phyloP scores from a whole-genome alignment of 1,284 basidiomycete genomes.

The Boletus albobrunnescens region DNA sequence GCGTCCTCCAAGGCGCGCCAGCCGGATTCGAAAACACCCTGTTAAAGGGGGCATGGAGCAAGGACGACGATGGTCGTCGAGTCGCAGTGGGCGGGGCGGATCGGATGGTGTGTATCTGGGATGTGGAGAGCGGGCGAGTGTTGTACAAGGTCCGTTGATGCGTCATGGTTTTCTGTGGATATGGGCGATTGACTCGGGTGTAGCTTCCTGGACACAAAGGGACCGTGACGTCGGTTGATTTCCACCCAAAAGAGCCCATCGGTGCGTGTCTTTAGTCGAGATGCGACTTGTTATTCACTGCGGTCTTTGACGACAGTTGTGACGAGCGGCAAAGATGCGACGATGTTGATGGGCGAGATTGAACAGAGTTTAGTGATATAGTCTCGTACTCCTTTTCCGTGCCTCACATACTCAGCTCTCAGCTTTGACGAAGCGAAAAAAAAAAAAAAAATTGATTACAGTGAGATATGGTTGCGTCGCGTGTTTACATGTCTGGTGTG shows the following conservation, averaged over 20 bases:
- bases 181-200: neutral
- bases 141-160: slow-evolving; percentile 69
- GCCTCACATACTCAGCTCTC: slow-evolving; percentile 2
- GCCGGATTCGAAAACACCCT: slow-evolving; percentile 88
- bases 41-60: slow-evolving; percentile 78
- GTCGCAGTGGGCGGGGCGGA: slow-evolving; percentile 80
- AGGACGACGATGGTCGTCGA: slow-evolving; percentile 65
- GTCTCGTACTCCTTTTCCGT: neutral
- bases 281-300: slow-evolving; percentile 3
- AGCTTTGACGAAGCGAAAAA: too few relatives aligned
- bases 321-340: slow-evolving; percentile 84
- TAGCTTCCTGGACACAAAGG: slow-evolving; percentile 92
- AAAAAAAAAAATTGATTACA: neutral
- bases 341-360: slow-evolving; percentile 86
- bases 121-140: slow-evolving; percentile 81
- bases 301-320: slow-evolving; percentile 50
- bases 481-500: slow-evolving; percentile 5
- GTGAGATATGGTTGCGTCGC: neutral
- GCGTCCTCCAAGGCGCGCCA: slow-evolving; percentile 77
- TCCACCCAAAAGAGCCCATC: slow-evolving; percentile 91
- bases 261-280: slow-evolving; percentile 43
- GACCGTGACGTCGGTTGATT: slow-evolving; percentile 86
- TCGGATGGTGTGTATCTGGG: slow-evolving; percentile 89
- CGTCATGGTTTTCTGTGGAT: neutral
- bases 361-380: slow-evolving; percentile 43